Percentiles rank a stretch among this genome's conserved stretches.
Evolutionary conservation across 2,329 filamentous ascomycete genomes (phyloP).

Genomic region (Cyphellophora europaea): DNA sequence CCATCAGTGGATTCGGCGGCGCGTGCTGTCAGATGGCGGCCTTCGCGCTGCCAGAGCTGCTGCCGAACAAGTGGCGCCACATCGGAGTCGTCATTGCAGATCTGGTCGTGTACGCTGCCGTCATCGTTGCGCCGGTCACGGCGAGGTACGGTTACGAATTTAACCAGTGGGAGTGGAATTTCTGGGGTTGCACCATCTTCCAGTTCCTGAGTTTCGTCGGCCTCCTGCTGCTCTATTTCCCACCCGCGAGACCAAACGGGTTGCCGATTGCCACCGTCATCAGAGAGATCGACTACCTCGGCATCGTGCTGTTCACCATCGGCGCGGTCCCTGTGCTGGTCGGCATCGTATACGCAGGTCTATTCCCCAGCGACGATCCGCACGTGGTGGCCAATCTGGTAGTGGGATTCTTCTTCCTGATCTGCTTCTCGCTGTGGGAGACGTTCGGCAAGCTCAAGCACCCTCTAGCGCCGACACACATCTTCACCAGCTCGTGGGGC

Average conservation of each 20-base stretch:
- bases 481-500: constrained; percentile 36
- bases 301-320: constrained; percentile 27
- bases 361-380: constrained; percentile 25
- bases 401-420: constrained; percentile 25
- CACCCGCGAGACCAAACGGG: constrained; percentile 30
- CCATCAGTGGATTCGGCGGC: constrained; percentile 35
- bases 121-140: constrained; percentile 37
- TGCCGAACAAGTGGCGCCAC: constrained; percentile 42
- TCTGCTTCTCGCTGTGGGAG: constrained; percentile 31
- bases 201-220: constrained; percentile 36
- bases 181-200: constrained; percentile 34
- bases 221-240: constrained; percentile 31
- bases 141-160: constrained; percentile 32
- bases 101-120: constrained; percentile 33
- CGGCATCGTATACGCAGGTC: constrained; percentile 31
- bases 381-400: constrained; percentile 30
- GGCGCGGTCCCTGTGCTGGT: constrained; percentile 29
- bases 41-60: constrained; percentile 28
- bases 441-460: constrained; percentile 28
- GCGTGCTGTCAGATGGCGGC: constrained; percentile 36
- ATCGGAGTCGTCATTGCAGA: constrained; percentile 36
- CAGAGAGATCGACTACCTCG: constrained; percentile 30
- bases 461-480: constrained; percentile 33
- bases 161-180: constrained; percentile 36
- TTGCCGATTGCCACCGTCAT: constrained; percentile 26